phyloP scores from a whole-genome alignment of 441 rosid species.

The Viola pubescens region DNA sequence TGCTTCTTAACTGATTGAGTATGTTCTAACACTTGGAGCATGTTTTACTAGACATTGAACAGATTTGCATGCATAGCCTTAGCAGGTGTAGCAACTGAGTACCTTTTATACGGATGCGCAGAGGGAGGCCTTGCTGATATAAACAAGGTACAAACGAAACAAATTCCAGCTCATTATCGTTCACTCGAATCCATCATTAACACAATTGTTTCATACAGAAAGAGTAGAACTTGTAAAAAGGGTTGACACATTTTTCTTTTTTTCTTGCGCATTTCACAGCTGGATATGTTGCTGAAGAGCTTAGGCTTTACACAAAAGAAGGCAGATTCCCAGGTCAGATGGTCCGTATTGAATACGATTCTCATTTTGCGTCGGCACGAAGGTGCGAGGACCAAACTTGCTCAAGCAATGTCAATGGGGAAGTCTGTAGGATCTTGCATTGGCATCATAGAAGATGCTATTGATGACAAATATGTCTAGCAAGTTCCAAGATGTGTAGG shows the following conservation, averaged over 20 bases:
- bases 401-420: slow-evolving; percentile 61
- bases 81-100: slow-evolving; percentile 82
- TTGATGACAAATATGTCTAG: slow-evolving; percentile 46
- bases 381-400: slow-evolving; percentile 55
- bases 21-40: slow-evolving; percentile 9
- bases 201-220: neutral
- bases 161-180: no score
- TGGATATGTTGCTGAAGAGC: slow-evolving; percentile 62
- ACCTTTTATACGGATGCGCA: slow-evolving; percentile 63
- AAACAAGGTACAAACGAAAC: slow-evolving; percentile 43
- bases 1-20: neutral
- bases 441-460: slow-evolving; percentile 45
- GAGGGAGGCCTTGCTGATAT: slow-evolving; percentile 89
- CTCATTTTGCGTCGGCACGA: slow-evolving; percentile 67
- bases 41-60: slow-evolving; percentile 52
- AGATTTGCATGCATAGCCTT: slow-evolving; percentile 85
- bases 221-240: no score
- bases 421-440: slow-evolving; percentile 68
- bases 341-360: slow-evolving; percentile 75
- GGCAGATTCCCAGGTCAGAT: slow-evolving; percentile 79
- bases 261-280: slow-evolving; percentile 25
- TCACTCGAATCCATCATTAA: neutral
- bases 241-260: no score
- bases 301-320: slow-evolving; percentile 90
- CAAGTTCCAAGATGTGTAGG: no score